Evolutionary conservation across 2,329 filamentous ascomycete species (phyloP).

Genomic region (Apiospora arundinis): DNA sequence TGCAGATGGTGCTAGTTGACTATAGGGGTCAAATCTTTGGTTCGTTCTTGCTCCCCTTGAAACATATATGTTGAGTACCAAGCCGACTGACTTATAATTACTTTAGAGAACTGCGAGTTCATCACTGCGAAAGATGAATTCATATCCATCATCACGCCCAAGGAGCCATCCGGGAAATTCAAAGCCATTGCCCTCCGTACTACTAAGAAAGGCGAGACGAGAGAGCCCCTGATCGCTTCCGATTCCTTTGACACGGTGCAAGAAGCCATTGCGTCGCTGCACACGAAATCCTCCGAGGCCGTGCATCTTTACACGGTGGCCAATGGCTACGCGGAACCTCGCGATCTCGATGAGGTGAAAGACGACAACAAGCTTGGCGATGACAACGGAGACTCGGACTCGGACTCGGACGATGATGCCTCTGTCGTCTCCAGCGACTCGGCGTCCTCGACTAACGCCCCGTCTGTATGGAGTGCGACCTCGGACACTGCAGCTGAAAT

Average conservation of each 20-base stretch:
- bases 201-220: constrained; percentile 28
- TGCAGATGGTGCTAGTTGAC: constrained; percentile 29
- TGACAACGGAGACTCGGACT: constrained; percentile 26
- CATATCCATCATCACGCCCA: constrained; percentile 35
- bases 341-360: constrained; percentile 28
- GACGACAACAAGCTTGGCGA: constrained; percentile 24
- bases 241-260: constrained; percentile 29
- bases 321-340: constrained; percentile 36
- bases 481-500: constrained; percentile 35
- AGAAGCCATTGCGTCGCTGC: constrained; percentile 36
- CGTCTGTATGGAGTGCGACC: constrained; percentile 35
- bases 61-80: not conserved
- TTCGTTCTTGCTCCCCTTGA: constrained; percentile 22
- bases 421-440: constrained; percentile 35
- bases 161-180: constrained; percentile 30
- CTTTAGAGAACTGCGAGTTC: constrained; percentile 39
- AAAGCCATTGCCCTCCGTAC: constrained; percentile 36
- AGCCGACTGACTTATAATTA: not conserved
- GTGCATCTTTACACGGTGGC: constrained; percentile 34
- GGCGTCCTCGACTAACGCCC: constrained; percentile 32
- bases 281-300: constrained; percentile 38
- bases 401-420: constrained; percentile 30
- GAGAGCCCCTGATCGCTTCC: constrained; percentile 35
- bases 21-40: constrained; percentile 37
- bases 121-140: constrained; percentile 35